Base-by-base conservation (phyloP, 2,329 filamentous ascomycete species). In the Stachybotrys chlorohalonatus region DNA sequence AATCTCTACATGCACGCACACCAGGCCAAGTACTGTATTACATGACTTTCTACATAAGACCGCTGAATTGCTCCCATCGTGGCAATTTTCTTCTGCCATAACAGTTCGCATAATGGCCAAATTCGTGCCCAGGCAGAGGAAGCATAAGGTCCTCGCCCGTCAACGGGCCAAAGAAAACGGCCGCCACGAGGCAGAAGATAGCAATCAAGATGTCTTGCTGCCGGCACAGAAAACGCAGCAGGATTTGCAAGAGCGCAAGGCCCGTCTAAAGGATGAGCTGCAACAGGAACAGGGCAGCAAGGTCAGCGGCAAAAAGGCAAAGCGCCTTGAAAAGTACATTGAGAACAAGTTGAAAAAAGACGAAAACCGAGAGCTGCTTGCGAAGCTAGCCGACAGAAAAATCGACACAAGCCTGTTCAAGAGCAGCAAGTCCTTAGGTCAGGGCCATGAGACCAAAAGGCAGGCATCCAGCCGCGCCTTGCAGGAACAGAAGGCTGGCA, bases 341-440 rank as follows among this genome's bases (percentile, higher is more conserved):
- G 92, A 97, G 64, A 94, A 82, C 56, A 99, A 99, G 78, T 76
- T 99, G 49, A 89, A 86, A 70, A 96, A 95, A 70, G 94, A 99
- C 66, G 93, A 97, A 70, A 95, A 90, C 64, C 78, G 89, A 31
- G 87, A 85, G 55, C 75, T 99, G 32, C 78, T 97, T 62, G 88
- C 89, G 66, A 92, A 94, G 67, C 79, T 99, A 31, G 89, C 89
- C 16, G 79, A 83, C 57, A 80, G 83, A 54, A 91, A 87, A 65
- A 82, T 94, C 60, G 92, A 97, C 67, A 95, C 90, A 1, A 89
- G 82, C 58, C 74, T 90, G 17, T 86, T 95, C 57, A 79, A 84
- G 55, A 96, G 90, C 68, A 89, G 87, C 53, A 89, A 83, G 60
- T 83, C 84, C 55, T 73, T 97, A 8, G 92, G 92, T 1, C 83